phyloP scores from a whole-genome alignment of 805 yeast genomes.

The Lachancea sp. region DNA sequence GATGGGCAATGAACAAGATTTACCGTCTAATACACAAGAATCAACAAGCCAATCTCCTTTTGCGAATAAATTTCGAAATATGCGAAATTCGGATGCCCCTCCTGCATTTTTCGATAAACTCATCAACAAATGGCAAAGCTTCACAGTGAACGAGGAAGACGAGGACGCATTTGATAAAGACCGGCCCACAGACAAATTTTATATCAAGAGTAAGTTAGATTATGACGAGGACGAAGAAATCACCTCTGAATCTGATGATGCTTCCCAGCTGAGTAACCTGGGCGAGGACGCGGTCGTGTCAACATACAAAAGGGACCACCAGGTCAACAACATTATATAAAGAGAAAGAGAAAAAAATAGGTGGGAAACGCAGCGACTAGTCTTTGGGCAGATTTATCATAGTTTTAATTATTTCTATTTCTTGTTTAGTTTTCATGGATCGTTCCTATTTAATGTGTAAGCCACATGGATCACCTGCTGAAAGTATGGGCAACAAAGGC shows the following conservation, averaged over 20 bases:
- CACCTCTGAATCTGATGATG: conserved; percentile 9
- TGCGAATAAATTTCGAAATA: conserved; percentile 2
- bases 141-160: conserved; percentile 27
- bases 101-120: conserved; percentile 9
- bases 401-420: background rate
- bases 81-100: conserved; percentile 1
- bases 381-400: background rate
- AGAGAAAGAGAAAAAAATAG: too few relatives aligned
- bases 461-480: conserved; percentile 18
- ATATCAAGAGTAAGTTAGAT: conserved; percentile 23
- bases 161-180: conserved; percentile 27
- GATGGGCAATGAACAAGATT: background rate
- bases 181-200: conserved; percentile 16
- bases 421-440: background rate
- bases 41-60: background rate
- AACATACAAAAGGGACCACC: conserved; percentile 12
- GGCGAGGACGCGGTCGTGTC: conserved; percentile 18
- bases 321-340: background rate
- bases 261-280: conserved; percentile 10
- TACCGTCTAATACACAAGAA: background rate
- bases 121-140: conserved; percentile 28
- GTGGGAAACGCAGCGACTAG: too few relatives aligned
- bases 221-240: conserved; percentile 26
- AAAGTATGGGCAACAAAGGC: conserved; percentile 80
- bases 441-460: background rate